Base-by-base conservation (phyloP, 2,329 filamentous ascomycete genomes). In the Pseudogymnoascus verrucosus region DNA sequence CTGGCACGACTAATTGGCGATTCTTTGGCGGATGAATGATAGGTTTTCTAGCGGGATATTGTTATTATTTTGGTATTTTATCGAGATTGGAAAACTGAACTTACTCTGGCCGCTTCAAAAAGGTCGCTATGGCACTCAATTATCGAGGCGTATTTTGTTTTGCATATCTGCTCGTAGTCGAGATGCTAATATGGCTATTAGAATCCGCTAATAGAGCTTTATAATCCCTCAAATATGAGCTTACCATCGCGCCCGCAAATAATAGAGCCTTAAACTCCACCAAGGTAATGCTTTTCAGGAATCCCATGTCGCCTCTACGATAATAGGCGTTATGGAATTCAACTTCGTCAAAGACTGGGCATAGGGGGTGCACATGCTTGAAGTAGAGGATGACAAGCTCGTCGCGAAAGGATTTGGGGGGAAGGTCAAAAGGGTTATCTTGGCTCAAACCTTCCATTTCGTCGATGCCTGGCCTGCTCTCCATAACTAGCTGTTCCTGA, bases 201-300 rank as follows among this genome's bases (percentile, higher is more conserved):
- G 59, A 11, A 19, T 59, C 34, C 14, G 16, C 60, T 2, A 8
- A 26, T 44, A n/a, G n/a, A 21, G 4, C 7, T 34, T 42, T 8
- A 10, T n/a, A 4, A 8, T 21, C 23, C 8, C 21, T n/a, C 14
- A 12, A 5, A 14, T 7, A 12, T 19, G 8, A n/a, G 19, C 3
- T 62, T 62, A 62, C 61, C 61, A 62, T 34, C 11, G 62, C 47
- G 21, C 44, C 51, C 4, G 62, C 62, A 31, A 63, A 63, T 31
- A 63, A 12, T 14, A 63, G 10, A 16, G 62, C 42, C 21, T 63
- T 36, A 34, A 63, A 63, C 31, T 63, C 44, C 11, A 60, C 28
- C 28, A 61, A 12, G 14, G 44, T 63, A 19, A 63, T 54, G 31
- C 19, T 37, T 39, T 63, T 60, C 31, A 63, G 31, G 28, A 63